Conservation (phyloP, 2,329 filamentous ascomycete species). For the Colletotrichum sp. region DNA sequence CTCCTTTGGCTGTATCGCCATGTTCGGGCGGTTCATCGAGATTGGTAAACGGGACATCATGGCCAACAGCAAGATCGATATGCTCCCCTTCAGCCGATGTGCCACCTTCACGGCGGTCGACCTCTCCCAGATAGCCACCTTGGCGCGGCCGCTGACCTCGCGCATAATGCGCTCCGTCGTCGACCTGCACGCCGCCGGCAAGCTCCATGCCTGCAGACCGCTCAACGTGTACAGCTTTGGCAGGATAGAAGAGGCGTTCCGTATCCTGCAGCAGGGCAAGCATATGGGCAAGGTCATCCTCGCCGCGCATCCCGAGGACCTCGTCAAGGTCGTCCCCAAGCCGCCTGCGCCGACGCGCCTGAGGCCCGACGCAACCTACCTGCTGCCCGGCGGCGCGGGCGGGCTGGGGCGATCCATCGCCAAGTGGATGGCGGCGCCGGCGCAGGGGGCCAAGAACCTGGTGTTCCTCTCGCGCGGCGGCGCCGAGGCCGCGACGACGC, state of each 20-base stretch:
- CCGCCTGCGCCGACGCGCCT: constrained; percentile 19
- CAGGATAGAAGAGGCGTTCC: constrained; percentile 39
- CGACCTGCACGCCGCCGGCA: background rate
- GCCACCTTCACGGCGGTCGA: constrained; percentile 39
- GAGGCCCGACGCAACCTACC: constrained; percentile 27
- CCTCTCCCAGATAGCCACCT: constrained; percentile 22
- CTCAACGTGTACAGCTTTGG: constrained; percentile 24
- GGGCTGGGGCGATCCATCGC: constrained; percentile 29
- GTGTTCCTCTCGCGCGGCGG: constrained; percentile 32
- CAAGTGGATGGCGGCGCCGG: constrained; percentile 25
- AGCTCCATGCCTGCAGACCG: constrained; percentile 10
- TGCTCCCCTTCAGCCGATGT: constrained; percentile 46
- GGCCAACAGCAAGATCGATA: constrained; percentile 41
- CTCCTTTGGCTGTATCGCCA: constrained; percentile 43
- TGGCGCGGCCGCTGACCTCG: constrained; percentile 20
- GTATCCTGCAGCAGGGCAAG: constrained; percentile 41
- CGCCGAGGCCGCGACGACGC: constrained; percentile 18
- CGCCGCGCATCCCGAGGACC: background rate
- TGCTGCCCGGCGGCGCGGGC: constrained; percentile 33
- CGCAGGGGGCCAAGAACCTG: constrained; percentile 30
- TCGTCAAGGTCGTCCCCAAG: background rate
- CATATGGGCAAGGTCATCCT: constrained; percentile 46
- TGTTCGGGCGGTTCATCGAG: constrained; percentile 44
- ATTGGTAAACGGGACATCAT: constrained; percentile 44
- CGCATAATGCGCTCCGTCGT: constrained; percentile 7